Evolutionary conservation across 2,329 filamentous ascomycete species (phyloP).

Genomic region (Scytalidium lignicola): DNA sequence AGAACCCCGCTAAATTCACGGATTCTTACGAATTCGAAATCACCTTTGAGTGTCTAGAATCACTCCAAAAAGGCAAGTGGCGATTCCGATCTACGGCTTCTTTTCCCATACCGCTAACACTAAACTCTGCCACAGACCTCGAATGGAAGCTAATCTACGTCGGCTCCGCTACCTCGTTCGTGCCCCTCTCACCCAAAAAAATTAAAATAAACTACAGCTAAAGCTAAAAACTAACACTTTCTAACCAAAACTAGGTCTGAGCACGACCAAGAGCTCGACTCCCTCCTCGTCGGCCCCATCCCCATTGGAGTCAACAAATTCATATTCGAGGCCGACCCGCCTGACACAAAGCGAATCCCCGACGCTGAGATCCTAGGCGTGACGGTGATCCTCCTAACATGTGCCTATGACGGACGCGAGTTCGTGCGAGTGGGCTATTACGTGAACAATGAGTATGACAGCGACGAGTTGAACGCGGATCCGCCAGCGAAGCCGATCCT

Average conservation of each 20-base stretch:
- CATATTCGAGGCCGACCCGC: slow-evolving; percentile 90
- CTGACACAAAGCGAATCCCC: slow-evolving; percentile 85
- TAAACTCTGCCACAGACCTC: slow-evolving; percentile 60
- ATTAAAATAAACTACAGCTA: slow-evolving; percentile 13
- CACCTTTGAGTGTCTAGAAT: slow-evolving; percentile 95
- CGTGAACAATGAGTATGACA: slow-evolving; percentile 98
- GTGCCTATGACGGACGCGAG: slow-evolving; percentile 92
- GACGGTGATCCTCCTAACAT: slow-evolving; percentile 93
- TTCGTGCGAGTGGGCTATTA: slow-evolving; percentile 99
- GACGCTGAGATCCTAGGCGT: slow-evolving; percentile 94
- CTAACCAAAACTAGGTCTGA: slow-evolving; percentile 59
- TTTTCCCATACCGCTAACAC: slow-evolving; percentile 9
- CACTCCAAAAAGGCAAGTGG: slow-evolving; percentile 76
- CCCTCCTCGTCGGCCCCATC: slow-evolving; percentile 93
- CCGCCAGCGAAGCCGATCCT: slow-evolving; percentile 89
- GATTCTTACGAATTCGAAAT: slow-evolving; percentile 97
- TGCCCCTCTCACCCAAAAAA: slow-evolving; percentile 21
- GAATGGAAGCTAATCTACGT: slow-evolving; percentile 99
- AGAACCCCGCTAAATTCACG: slow-evolving; percentile 93
- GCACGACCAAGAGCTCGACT: slow-evolving; percentile 97
- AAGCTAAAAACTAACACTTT: slow-evolving; percentile 22
- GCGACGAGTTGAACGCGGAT: slow-evolving; percentile 80
- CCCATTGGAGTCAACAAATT: slow-evolving; percentile 98
- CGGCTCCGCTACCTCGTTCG: slow-evolving; percentile 93
- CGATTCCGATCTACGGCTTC: not conserved